These are phyloP conservation scores for Colletotrichum tofieldiae DNA, from an alignment of 2,329 filamentous ascomycete species.

Conservation along the genomic window DNA sequence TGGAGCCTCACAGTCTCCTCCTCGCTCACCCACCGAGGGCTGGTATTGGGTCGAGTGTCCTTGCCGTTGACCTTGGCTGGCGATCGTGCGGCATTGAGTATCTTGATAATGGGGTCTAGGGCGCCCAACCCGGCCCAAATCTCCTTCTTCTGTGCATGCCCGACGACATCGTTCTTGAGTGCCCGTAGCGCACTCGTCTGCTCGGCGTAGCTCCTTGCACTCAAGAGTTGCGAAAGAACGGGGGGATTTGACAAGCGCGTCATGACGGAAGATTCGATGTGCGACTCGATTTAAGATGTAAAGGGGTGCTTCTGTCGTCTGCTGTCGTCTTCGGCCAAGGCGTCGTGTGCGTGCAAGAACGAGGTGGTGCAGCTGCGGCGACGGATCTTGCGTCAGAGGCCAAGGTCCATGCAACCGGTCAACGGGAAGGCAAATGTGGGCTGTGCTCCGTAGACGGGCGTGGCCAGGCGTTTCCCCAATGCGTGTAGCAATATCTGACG, in stretches of 20 bases:
- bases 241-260: conserved; percentile 67
- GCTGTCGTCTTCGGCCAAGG: conserved; percentile 29
- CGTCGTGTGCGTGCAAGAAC: conserved; percentile 33
- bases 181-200: conserved; percentile 75
- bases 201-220: conserved; percentile 66
- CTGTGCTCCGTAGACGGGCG: conserved; percentile 20
- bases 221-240: conserved; percentile 71
- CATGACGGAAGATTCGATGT: conserved; percentile 57
- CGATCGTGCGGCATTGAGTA: conserved; percentile 57
- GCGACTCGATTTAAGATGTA: neutral
- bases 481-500: neutral
- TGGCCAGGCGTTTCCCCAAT: conserved; percentile 5
- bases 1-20: conserved; percentile 82
- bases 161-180: conserved; percentile 92
- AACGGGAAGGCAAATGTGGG: conserved; percentile 28
- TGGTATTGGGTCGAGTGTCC: conserved; percentile 52
- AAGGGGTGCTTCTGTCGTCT: conserved; percentile 24
- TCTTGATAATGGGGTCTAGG: conserved; percentile 70
- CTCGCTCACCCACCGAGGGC: conserved; percentile 61
- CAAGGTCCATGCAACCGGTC: conserved; percentile 39
- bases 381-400: conserved; percentile 40
- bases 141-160: conserved; percentile 90
- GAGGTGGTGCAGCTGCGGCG: conserved; percentile 27
- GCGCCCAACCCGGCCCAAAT: conserved; percentile 80
- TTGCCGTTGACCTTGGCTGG: conserved; percentile 57